These are phyloP conservation scores for Tricholoma furcatifolium DNA, from an alignment of 768 basidiomycete genomes.

Conservation along the genomic window DNA sequence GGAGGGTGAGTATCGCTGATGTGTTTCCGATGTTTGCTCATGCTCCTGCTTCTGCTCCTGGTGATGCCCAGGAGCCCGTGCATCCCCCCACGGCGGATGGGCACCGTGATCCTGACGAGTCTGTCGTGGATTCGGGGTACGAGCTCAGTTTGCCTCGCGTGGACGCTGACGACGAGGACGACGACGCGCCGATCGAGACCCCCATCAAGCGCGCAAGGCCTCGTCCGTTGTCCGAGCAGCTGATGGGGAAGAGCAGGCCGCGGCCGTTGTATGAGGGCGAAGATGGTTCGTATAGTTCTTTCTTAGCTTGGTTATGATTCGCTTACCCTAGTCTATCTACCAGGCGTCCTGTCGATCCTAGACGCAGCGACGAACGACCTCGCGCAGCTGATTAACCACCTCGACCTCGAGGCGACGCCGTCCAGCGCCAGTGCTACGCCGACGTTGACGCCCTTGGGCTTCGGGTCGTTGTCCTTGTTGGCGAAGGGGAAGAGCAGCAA, in stretches of 20 bases:
- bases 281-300: constrained; percentile 35
- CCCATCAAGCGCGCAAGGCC: constrained; percentile 46
- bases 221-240: constrained; percentile 66
- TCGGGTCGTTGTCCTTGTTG: constrained; percentile 7
- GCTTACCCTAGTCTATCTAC: not conserved
- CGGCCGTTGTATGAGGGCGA: constrained; percentile 51
- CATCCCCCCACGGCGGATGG: constrained; percentile 57
- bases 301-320: not conserved
- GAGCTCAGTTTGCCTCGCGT: constrained; percentile 8
- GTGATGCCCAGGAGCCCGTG: no score
- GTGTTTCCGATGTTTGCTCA: constrained; percentile 52
- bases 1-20: constrained; percentile 53
- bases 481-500: constrained; percentile 18
- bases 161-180: constrained; percentile 16
- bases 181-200: constrained; percentile 26
- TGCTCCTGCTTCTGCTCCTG: not conserved
- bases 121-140: not conserved
- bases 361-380: constrained; percentile 81
- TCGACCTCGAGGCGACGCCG: constrained; percentile 82
- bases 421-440: constrained; percentile 46
- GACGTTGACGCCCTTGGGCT: constrained; percentile 35
- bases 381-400: constrained; percentile 71
- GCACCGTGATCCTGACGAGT: constrained; percentile 32
- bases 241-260: constrained; percentile 48
- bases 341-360: constrained; percentile 66